These are phyloP conservation scores for Sporothrix pseudoabietina DNA, from an alignment of 2,329 filamentous ascomycete genomes.

Conservation along the genomic window DNA sequence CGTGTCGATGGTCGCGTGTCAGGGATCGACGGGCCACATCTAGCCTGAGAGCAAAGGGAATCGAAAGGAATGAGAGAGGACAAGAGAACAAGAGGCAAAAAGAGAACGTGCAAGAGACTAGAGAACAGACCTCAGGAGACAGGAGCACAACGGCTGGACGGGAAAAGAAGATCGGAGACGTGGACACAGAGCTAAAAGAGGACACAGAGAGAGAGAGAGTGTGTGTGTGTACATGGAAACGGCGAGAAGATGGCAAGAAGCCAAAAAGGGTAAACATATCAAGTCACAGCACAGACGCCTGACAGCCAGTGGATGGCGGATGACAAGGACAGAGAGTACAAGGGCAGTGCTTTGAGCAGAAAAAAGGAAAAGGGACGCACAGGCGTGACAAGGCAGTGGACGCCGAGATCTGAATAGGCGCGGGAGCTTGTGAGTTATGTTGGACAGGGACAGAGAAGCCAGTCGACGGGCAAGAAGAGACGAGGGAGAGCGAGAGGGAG, in stretches of 20 bases:
- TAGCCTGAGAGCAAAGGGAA: neutral
- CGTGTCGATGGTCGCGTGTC: constrained; percentile 27
- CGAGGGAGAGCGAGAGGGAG: neutral
- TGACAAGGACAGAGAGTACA: constrained; percentile 4
- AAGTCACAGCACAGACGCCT: constrained; percentile 25
- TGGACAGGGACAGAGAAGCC: constrained; percentile 6
- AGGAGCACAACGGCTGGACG: constrained; percentile 15
- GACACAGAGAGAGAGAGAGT: neutral
- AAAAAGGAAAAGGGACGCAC: neutral
- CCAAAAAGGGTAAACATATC: neutral
- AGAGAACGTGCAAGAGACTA: neutral
- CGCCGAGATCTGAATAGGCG: constrained; percentile 9
- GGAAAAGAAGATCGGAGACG: constrained; percentile 9
- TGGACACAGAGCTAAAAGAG: neutral
- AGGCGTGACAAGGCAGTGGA: constrained; percentile 19
- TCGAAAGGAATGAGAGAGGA: neutral
- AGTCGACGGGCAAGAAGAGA: neutral
- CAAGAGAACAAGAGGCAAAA: neutral
- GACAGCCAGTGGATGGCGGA: constrained; percentile 26
- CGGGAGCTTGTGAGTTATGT: neutral
- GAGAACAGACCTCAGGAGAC: constrained; percentile 15
- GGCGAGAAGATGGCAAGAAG: neutral
- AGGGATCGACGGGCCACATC: constrained; percentile 27
- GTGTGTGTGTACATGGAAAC: neutral
- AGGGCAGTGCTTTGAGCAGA: neutral